Base-by-base conservation (phyloP, 495 filamentous ascomycete species). In the Hypoxylon lienhwacheense region DNA sequence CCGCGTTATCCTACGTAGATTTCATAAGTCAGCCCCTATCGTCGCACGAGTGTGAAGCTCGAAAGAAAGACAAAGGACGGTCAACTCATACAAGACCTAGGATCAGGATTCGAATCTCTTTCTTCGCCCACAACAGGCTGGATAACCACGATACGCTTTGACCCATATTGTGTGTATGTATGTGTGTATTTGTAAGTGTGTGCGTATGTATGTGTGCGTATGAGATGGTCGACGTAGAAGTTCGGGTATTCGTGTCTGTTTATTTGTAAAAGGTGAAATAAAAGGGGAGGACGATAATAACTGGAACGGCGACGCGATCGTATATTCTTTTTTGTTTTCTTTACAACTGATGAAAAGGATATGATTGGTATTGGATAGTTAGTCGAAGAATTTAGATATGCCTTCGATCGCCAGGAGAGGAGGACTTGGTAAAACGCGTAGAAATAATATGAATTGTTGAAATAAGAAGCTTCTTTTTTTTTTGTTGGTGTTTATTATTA, bases 101-200 rank as follows among this genome's bases (percentile, higher is more conserved):
- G 51, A 98, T 98, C 57, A 98, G 75, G 67, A 98, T 98, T 54
- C 93, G 78, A 50, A 97, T 96, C 71, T 98, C 93, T 73, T 97
- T 98, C 79, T 97, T 97, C 19, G 86, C 74, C 86, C 86, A 96
- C 19, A 96, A 49, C 19, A 95, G 72, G 67, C 73, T 69, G 42
- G 83, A 85, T 69, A 91, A 80, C 73, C 85, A 86, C 57, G 89
- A 92, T 55, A 93, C 73, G 63, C 82, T 84, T 47, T 78, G 85
- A 66, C 91, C 91, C 91, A 97, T 97, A 40, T 70, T 78, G 66
- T 32, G 40, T 37, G 48, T 59, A 54, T 35, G 44, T 53, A 44
- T 31, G 47, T 35, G 12, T 31, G 20, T 4, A 5, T 5, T 26
- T 26, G 24, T 26, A 26, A 26, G 4, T 26, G 24, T 26, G 24